phyloP scores from a whole-genome alignment of 2,329 filamentous ascomycete genomes.

The Cryphonectria naterciae region DNA sequence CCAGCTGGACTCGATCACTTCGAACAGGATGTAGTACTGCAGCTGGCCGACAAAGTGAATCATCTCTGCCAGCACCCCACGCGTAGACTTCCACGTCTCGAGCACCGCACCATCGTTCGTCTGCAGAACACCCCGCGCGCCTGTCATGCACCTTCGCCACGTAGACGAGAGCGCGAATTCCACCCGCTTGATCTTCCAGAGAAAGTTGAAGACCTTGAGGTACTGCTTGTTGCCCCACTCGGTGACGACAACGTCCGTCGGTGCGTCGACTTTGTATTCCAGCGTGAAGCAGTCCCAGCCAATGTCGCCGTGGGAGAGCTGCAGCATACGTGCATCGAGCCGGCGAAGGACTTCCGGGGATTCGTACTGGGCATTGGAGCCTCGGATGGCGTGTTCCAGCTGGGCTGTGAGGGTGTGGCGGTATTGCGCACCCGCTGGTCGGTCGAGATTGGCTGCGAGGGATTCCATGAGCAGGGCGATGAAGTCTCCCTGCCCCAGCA shows the following conservation, averaged over 20 bases:
- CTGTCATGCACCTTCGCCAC: constrained; percentile 96
- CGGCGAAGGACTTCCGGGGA: constrained; percentile 87
- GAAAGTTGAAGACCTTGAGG: constrained; percentile 97
- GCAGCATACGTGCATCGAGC: constrained; percentile 96
- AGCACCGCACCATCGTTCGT: constrained; percentile 70
- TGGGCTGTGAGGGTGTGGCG: constrained; percentile 97
- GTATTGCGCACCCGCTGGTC: constrained; percentile 95
- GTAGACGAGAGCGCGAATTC: constrained; percentile 90
- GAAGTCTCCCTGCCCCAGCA: constrained; percentile 95
- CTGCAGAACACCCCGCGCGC: constrained; percentile 85
- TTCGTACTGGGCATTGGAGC: constrained; percentile 96
- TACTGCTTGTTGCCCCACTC: constrained; percentile 96
- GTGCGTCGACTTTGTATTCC: constrained; percentile 97
- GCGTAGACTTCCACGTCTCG: constrained; percentile 85
- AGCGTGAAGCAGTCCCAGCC: constrained; percentile 99
- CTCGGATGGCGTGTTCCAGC: constrained; percentile 93
- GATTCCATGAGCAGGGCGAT: constrained; percentile 98
- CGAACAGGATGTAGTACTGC: constrained; percentile 98
- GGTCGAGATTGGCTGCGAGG: constrained; percentile 86
- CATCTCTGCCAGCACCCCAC: constrained; percentile 93
- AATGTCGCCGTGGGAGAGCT: constrained; percentile 93
- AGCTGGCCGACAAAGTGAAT: constrained; percentile 96
- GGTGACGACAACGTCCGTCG: constrained; percentile 95
- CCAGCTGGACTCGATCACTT: constrained; percentile 97
- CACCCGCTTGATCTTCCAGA: constrained; percentile 97